Conservation (phyloP, 768 basidiomycete genomes). For the Arthromyces matolae region DNA sequence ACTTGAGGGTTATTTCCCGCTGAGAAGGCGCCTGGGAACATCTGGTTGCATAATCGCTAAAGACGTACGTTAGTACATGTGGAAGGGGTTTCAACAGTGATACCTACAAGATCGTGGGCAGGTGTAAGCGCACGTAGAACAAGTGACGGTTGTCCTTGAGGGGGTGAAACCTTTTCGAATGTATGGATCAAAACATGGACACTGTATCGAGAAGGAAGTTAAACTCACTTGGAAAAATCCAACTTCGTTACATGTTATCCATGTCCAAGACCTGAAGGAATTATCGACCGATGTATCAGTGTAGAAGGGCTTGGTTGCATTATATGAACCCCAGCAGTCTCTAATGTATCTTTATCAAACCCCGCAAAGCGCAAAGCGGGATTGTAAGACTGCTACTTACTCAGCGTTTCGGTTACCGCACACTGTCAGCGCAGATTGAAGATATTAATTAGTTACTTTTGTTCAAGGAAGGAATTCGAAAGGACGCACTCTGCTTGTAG, state of each 20-base stretch:
- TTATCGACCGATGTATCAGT: conserved; percentile 57
- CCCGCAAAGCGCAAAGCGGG: background rate
- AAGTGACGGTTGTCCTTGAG: conserved; percentile 34
- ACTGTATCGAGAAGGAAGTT: too few relatives aligned
- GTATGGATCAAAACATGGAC: too few relatives aligned
- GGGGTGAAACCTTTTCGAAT: conserved; percentile 38
- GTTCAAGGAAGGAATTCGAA: background rate
- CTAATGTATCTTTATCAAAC: conserved; percentile 19
- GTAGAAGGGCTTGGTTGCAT: conserved; percentile 39
- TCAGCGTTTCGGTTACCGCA: conserved; percentile 45
- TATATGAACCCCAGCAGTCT: conserved; percentile 39
- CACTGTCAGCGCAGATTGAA: conserved; percentile 37
- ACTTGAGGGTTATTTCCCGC: conserved; percentile 41
- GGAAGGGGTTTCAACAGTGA: background rate
- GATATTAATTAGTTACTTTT: background rate
- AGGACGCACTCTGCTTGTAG: conserved; percentile 37
- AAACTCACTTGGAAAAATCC: too few relatives aligned
- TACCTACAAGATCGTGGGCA: conserved; percentile 48
- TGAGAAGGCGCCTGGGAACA: conserved; percentile 60
- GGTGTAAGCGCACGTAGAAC: conserved; percentile 57
- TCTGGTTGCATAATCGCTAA: conserved; percentile 59
- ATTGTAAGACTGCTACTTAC: conserved; percentile 36
- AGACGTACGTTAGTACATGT: background rate
- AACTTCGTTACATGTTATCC: background rate
- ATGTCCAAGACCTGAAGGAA: conserved; percentile 37